A percentile compares a stretch with the other conserved stretches of the same genome.
Conservation (phyloP, 2,329 filamentous ascomycete species). For the Tolypocladium endophyticum region DNA sequence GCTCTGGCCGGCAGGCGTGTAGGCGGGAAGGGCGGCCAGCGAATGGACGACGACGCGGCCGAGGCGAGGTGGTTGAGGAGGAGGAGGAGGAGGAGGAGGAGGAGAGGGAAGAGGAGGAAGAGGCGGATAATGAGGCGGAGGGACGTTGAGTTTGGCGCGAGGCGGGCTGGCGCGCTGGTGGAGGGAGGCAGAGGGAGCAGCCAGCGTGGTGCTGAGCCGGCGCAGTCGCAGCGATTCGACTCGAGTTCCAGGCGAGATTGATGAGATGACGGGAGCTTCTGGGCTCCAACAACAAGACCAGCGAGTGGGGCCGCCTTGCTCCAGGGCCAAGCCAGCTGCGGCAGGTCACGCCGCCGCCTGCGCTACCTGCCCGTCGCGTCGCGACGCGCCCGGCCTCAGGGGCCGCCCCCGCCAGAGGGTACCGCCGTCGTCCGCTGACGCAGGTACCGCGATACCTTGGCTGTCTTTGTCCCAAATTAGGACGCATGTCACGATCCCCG, state of each 20-base stretch:
- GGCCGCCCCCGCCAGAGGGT: neutral
- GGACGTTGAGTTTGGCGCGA: neutral
- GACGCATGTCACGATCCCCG: neutral
- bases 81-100: neutral
- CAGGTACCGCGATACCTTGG: neutral
- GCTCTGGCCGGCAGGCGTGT: neutral
- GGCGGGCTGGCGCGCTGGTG: neutral
- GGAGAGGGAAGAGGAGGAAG: neutral
- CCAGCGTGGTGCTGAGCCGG: neutral
- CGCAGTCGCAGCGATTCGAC: neutral
- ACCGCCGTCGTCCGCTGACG: neutral
- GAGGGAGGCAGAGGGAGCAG: neutral
- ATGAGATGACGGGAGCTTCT: slow-evolving; percentile 9
- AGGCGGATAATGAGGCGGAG: neutral
- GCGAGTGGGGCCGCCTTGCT: slow-evolving; percentile 2
- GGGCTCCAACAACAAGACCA: slow-evolving; percentile 1
- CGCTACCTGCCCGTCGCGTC: slow-evolving; percentile 2
- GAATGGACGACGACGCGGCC: neutral
- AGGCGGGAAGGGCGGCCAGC: neutral
- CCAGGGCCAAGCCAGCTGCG: slow-evolving; percentile 6
- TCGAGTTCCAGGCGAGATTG: slow-evolving; percentile 14
- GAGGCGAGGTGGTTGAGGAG: neutral
- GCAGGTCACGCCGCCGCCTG: neutral
- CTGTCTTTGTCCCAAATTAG: neutral
- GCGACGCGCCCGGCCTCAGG: neutral